Evolutionary conservation across 768 basidiomycete genomes (phyloP).

Genomic region (Phylloporus arenicola): DNA sequence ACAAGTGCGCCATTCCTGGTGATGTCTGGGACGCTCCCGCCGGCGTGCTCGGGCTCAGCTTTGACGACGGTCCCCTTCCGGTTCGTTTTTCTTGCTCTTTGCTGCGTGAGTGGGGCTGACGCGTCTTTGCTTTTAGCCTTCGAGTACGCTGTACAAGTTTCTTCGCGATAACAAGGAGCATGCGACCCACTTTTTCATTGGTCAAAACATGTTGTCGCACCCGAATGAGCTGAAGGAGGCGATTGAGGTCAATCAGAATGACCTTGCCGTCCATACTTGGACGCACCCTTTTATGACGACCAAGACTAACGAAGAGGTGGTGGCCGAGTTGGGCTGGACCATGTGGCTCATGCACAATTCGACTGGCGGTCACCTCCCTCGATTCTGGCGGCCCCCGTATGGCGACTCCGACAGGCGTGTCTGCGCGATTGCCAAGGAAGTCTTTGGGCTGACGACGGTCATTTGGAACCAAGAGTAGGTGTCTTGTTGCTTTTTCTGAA

Average conservation of each 20-base stretch:
- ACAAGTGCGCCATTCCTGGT: slow-evolving; percentile 54
- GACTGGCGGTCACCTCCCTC: slow-evolving; percentile 68
- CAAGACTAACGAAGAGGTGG: slow-evolving; percentile 57
- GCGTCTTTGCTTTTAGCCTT: slow-evolving; percentile 27
- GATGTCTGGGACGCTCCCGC: slow-evolving; percentile 77
- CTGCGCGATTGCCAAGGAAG: slow-evolving; percentile 76
- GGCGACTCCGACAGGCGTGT: slow-evolving; percentile 84
- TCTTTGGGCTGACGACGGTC: slow-evolving; percentile 81
- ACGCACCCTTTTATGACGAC: slow-evolving; percentile 81
- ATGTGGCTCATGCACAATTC: slow-evolving; percentile 74
- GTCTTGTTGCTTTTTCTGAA: not conserved
- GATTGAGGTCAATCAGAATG: slow-evolving; percentile 35
- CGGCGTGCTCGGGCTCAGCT: slow-evolving; percentile 59
- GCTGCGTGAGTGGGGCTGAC: slow-evolving; percentile 2
- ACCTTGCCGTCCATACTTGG: slow-evolving; percentile 48
- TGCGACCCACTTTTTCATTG: slow-evolving; percentile 92
- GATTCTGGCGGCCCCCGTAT: slow-evolving; percentile 86
- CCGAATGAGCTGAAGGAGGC: slow-evolving; percentile 51
- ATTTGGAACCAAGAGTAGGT: slow-evolving; percentile 87
- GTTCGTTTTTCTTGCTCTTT: slow-evolving; percentile 26
- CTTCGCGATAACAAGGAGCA: slow-evolving; percentile 55
- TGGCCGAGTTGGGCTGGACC: slow-evolving; percentile 77
- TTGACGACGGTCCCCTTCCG: slow-evolving; percentile 76
- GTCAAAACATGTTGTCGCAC: slow-evolving; percentile 62
- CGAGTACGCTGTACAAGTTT: slow-evolving; percentile 55